Base-by-base conservation (phyloP, 441 rosid species). In the Adansonia madagascariensis region DNA sequence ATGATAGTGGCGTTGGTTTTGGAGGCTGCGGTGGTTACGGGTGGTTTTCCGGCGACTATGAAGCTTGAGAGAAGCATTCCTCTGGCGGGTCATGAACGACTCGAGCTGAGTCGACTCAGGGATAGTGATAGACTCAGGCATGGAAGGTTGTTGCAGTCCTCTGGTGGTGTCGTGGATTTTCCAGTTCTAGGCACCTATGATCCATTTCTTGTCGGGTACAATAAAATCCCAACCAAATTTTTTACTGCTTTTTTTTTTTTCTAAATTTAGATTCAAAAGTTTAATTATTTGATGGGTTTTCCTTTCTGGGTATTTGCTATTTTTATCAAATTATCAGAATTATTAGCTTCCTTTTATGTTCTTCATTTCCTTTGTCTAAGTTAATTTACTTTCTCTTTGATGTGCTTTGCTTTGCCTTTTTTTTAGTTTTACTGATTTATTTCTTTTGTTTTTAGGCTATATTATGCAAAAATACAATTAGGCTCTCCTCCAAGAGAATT, bases 401-500 rank as follows among this genome's bases (percentile, higher is more conserved):
- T 35, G 4, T 35, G 4, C 41, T 35, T 18, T 41, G 27, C 17
- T 17, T 41, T 17, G 22, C 39, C 20, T 20, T 24, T 66, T 31
- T 18, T 64, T 1, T 43, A 43, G 46, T 73, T 50, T 6, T 18
- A 49, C 69, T 76, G 57, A 35, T 66, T 20, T 50, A 59, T 52
- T 64, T 64, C 10, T 64, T 3, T 8, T 64, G 11, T 59, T 41
- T 73, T 82, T 22, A 96, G 99, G 86, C 89, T 96, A 69, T 96
- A 96, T 79, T 96, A 87, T 50, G 91, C 98, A 74, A 91, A 75
- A 77, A 56, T 96, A 80, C 91, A 90, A 82, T 55, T 96, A 83
- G 99, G 99, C 75, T 78, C 91, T 83, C 99, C 98, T 71, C 89
- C 98, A 46, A 86, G 81, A 80, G 98, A 94, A 55, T 96, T 88